Evolutionary conservation across 2,329 filamentous ascomycete genomes (phyloP).

Genomic region (Corniculantispora saksenae): DNA sequence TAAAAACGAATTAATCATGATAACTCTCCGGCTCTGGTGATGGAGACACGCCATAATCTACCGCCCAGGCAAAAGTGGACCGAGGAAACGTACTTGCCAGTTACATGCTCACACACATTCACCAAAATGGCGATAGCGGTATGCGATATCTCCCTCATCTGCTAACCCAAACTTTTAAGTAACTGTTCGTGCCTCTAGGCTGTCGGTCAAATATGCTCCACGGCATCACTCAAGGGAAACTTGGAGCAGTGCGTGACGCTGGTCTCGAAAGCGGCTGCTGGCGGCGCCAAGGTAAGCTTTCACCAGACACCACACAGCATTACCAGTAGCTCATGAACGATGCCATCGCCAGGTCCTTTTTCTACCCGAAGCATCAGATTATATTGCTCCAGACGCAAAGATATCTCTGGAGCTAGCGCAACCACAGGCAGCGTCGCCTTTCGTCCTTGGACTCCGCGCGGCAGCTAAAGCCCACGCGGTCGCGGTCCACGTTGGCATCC

Average conservation of each 20-base stretch:
- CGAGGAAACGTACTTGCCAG: background rate
- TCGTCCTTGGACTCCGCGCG: slow-evolving; percentile 72
- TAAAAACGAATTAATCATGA: background rate
- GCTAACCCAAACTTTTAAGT: background rate
- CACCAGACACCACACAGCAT: background rate
- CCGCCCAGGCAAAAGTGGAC: slow-evolving; percentile 13
- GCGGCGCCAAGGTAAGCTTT: slow-evolving; percentile 70
- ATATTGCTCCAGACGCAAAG: slow-evolving; percentile 70
- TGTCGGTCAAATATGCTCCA: slow-evolving; percentile 87
- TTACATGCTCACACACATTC: slow-evolving; percentile 9
- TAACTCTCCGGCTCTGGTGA: no score
- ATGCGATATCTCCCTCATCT: slow-evolving; percentile 8
- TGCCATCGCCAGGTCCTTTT: slow-evolving; percentile 65
- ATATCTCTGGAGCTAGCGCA: slow-evolving; percentile 72
- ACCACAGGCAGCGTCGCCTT: slow-evolving; percentile 65
- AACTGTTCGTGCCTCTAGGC: slow-evolving; percentile 55
- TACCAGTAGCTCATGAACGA: slow-evolving; percentile 20
- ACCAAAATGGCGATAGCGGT: slow-evolving; percentile 33
- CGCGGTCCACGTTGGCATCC: slow-evolving; percentile 83
- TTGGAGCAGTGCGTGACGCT: slow-evolving; percentile 74
- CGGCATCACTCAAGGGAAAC: slow-evolving; percentile 74
- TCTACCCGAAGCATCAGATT: slow-evolving; percentile 89
- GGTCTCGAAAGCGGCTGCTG: slow-evolving; percentile 69
- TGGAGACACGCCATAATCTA: background rate
- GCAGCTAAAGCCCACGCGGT: slow-evolving; percentile 65